Percentiles rank a stretch among this genome's conserved stretches.
phyloP scores from a whole-genome alignment of 768 basidiomycete species.

The Polyporus arcularius region DNA sequence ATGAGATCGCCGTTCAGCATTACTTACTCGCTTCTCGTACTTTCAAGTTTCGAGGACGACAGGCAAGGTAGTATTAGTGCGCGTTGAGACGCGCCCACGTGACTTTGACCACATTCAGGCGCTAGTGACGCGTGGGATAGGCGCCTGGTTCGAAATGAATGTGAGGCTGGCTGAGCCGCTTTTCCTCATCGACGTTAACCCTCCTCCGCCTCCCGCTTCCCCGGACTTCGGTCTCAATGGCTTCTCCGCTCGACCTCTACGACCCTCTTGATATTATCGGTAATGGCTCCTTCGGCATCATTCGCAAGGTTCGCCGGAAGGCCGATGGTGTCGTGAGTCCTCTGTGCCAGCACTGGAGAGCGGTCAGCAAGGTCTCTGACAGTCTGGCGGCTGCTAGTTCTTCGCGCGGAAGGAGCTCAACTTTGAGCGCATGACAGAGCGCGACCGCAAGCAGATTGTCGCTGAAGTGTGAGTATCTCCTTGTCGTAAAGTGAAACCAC shows the following conservation, averaged over 20 bases:
- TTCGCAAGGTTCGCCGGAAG: conserved; percentile 89
- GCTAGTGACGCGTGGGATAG: conserved; percentile 4
- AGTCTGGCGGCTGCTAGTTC: conserved; percentile 42
- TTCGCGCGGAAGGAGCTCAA: conserved; percentile 95
- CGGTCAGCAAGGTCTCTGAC: conserved; percentile 7
- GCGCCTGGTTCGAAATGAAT: conserved; percentile 17
- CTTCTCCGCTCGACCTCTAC: conserved; percentile 68
- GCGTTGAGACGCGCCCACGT: conserved; percentile 13
- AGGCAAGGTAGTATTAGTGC: not conserved
- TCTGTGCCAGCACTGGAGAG: conserved; percentile 1
- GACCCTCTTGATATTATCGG: conserved; percentile 91
- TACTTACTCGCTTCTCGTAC: too few species aligned
- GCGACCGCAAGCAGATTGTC: conserved; percentile 95
- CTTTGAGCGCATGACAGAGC: conserved; percentile 95
- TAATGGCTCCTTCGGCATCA: conserved; percentile 97
- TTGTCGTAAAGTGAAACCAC: not conserved
- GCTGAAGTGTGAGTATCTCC: conserved; percentile 85
- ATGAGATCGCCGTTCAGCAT: too few species aligned
- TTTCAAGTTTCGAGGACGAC: too few species aligned
- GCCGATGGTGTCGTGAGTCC: conserved; percentile 75
- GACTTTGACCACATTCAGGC: not conserved
- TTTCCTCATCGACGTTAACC: conserved; percentile 12
- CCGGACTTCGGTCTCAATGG: conserved; percentile 19
- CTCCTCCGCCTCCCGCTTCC: not conserved
- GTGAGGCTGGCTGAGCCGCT: not conserved